Evolutionary conservation across 345 rosid genomes (phyloP), one percentile per base, ranked within the genome.

Genomic region (Sisymbrium altissimum): DNA sequence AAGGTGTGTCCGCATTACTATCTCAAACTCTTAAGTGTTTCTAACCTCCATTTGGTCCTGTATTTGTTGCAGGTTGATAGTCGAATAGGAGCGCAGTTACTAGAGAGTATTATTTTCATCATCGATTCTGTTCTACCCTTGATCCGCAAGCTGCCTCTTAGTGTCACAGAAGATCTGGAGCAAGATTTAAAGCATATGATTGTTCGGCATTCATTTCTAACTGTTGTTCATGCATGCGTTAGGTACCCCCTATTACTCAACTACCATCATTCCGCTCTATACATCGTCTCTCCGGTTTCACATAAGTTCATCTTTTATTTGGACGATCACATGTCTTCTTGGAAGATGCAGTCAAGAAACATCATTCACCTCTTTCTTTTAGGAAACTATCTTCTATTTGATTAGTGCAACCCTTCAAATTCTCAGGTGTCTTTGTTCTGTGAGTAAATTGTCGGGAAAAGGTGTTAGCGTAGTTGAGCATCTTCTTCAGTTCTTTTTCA

Each of bases 181-280:
- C 99, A 92, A 84, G 99, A 95, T 80, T 82, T 95, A 87, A 95
- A 87, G 86, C 83, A 92, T 65, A 95, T 90, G 98, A 90, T 95
- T 59, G 89, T 88, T 74, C 96, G 94, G 4, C 97, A 92, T 85
- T 87, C 99, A 17, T 95, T 95, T 84, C 81, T 95, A 82, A 87
- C 97, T 23, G 99, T 95, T 74, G 99, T 92, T 74, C 99, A 95
- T 81, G 97, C 99, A 58, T 90, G 98, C 85, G 84, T 95, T 80
- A 92, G 87, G 99, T 95, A 90, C 81, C 55, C 77, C 75, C 23
- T 72, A 63, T 67, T 56, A 54, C 59, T 81, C 55, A 73, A 23
- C 46, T 36, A 49, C 25, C 59, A 59, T 45, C 30, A 55, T 46
- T 63, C 52, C 44, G 50, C 62, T 56, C 35, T 70, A 46, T 27